Percentiles rank a stretch among this genome's conserved stretches.
Conservation (phyloP, 2,329 filamentous ascomycete species). For the Huntiella abstrusa region DNA sequence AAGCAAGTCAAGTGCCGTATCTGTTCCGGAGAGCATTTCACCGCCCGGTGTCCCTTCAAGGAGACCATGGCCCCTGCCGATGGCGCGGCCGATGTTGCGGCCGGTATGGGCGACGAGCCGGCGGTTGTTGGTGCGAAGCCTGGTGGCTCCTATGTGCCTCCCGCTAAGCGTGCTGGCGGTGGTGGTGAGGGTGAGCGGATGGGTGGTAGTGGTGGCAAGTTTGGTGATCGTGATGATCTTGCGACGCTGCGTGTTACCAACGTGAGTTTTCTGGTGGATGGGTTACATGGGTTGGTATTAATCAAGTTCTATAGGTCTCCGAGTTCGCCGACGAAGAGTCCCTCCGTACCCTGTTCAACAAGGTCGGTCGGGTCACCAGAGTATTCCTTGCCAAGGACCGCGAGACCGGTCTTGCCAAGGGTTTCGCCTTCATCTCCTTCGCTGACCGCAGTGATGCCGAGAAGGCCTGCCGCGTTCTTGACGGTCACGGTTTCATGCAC, state of each 20-base stretch:
- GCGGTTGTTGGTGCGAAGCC: slow-evolving; percentile 38
- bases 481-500: slow-evolving; percentile 82
- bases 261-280: slow-evolving; percentile 35
- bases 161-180: slow-evolving; percentile 61
- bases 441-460: slow-evolving; percentile 77
- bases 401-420: slow-evolving; percentile 90
- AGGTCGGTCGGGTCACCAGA: slow-evolving; percentile 87
- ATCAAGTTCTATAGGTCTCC: slow-evolving; percentile 44
- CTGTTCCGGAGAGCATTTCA: slow-evolving; percentile 98
- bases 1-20: slow-evolving; percentile 99
- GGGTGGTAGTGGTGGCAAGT: slow-evolving; percentile 51
- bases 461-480: slow-evolving; percentile 92
- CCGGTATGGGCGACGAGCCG: slow-evolving; percentile 35
- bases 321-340: slow-evolving; percentile 95
- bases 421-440: slow-evolving; percentile 97
- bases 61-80: slow-evolving; percentile 91
- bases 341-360: slow-evolving; percentile 92
- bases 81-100: slow-evolving; percentile 37
- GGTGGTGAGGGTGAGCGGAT: slow-evolving; percentile 54
- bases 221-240: slow-evolving; percentile 80
- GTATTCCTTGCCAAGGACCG: slow-evolving; percentile 97
- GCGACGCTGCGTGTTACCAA: slow-evolving; percentile 96
- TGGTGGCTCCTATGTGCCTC: slow-evolving; percentile 81
- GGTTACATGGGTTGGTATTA: neutral
- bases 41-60: slow-evolving; percentile 96